phyloP scores from a whole-genome alignment of 2,329 filamentous ascomycete species.

The Aaosphaeria arxii region DNA sequence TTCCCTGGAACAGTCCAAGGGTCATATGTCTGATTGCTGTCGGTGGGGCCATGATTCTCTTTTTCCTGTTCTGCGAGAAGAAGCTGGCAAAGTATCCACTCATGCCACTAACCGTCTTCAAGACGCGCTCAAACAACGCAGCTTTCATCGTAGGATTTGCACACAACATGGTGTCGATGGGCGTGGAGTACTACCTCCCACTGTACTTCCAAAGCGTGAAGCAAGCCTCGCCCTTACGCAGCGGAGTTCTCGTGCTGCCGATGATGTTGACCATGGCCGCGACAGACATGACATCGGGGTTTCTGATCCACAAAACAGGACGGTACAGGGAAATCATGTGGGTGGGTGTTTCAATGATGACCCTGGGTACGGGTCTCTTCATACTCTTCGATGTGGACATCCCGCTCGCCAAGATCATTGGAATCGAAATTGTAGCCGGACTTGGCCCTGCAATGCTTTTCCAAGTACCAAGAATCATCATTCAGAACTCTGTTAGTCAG shows the following conservation, averaged over 20 bases:
- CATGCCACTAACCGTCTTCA: slow-evolving; percentile 69
- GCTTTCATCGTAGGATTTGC: slow-evolving; percentile 45
- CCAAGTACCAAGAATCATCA: slow-evolving; percentile 23
- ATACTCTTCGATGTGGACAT: slow-evolving; percentile 5
- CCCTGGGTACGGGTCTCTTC: slow-evolving; percentile 12
- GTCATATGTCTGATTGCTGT: slow-evolving; percentile 74
- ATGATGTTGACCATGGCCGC: slow-evolving; percentile 40
- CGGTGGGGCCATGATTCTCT: slow-evolving; percentile 55
- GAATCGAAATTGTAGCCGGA: slow-evolving; percentile 46
- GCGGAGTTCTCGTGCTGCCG: slow-evolving; percentile 57
- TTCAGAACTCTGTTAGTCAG: slow-evolving; percentile 21
- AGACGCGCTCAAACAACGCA: slow-evolving; percentile 55
- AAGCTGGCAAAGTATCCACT: slow-evolving; percentile 70
- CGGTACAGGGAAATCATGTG: slow-evolving; percentile 23
- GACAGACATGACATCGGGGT: slow-evolving; percentile 42
- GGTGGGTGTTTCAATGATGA: slow-evolving; percentile 9
- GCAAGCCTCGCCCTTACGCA: slow-evolving; percentile 54
- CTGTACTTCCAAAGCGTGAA: slow-evolving; percentile 68
- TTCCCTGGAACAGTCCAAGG: slow-evolving; percentile 68
- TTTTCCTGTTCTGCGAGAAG: slow-evolving; percentile 70
- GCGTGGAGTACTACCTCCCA: slow-evolving; percentile 63
- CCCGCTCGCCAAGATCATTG: slow-evolving; percentile 32
- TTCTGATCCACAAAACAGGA: slow-evolving; percentile 39
- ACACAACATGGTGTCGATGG: slow-evolving; percentile 45
- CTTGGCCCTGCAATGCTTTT: slow-evolving; percentile 49